Percentiles rank a stretch among this genome's conserved stretches.
Evolutionary conservation across 2,329 filamentous ascomycete genomes (phyloP).

Genomic region (Celoporthe dispersa): DNA sequence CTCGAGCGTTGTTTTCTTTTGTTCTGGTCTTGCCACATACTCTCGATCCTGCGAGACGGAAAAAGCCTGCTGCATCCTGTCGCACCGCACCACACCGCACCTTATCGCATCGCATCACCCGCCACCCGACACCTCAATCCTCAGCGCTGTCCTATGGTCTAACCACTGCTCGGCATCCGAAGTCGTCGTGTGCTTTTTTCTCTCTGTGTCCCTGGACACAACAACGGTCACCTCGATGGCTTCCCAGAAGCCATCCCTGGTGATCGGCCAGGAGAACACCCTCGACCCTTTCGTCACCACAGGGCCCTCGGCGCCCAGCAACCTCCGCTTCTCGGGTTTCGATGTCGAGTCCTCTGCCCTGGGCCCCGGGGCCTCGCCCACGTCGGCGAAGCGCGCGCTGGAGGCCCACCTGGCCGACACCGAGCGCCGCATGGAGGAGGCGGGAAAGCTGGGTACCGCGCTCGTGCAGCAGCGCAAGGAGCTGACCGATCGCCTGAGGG

Average conservation of each 20-base stretch:
- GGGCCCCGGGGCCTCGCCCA: conserved; percentile 76
- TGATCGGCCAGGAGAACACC: conserved; percentile 41
- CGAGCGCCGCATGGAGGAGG: conserved; percentile 87
- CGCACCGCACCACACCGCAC: conserved; percentile 5
- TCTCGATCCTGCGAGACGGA: neutral
- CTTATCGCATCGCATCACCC: conserved; percentile 12
- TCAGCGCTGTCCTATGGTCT: conserved; percentile 25
- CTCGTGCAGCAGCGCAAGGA: conserved; percentile 87
- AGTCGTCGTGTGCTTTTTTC: conserved; percentile 26
- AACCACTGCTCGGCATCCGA: conserved; percentile 25
- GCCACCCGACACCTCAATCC: conserved; percentile 6
- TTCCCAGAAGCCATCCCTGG: conserved; percentile 48
- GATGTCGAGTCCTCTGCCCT: conserved; percentile 80
- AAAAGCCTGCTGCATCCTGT: neutral
- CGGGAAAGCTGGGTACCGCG: conserved; percentile 84
- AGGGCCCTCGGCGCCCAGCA: conserved; percentile 44
- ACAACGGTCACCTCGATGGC: conserved; percentile 50
- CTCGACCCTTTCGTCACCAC: conserved; percentile 63
- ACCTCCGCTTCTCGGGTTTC: conserved; percentile 80
- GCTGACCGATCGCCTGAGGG: conserved; percentile 78
- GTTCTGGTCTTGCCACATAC: too few relatives aligned
- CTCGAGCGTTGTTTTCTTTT: neutral
- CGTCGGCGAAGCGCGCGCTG: conserved; percentile 84
- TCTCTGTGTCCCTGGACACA: conserved; percentile 31
- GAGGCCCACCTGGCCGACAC: conserved; percentile 93